A percentile compares a stretch with the other conserved stretches of the same genome.
Conservation (phyloP, 768 basidiomycete genomes). For the Russula compacta region DNA sequence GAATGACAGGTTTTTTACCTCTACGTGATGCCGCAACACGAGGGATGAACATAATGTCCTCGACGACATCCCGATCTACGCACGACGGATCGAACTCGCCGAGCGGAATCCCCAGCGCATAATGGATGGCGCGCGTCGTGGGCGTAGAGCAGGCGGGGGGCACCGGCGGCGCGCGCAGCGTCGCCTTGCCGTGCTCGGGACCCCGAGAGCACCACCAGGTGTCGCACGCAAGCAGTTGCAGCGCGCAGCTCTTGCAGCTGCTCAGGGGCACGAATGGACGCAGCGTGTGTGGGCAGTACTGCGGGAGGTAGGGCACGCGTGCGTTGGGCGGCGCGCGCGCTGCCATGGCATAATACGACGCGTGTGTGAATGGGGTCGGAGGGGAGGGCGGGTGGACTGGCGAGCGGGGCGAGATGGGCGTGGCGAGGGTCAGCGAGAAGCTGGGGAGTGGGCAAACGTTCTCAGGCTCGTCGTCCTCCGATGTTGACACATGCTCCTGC, state of each 20-base stretch:
- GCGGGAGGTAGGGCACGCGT: conserved; percentile 3
- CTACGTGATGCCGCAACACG: neutral
- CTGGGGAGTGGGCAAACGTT: neutral
- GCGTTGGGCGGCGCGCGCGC: neutral
- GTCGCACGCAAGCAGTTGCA: conserved; percentile 3
- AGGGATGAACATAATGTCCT: neutral
- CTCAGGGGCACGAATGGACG: neutral
- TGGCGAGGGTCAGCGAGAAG: neutral
- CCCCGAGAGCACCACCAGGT: neutral
- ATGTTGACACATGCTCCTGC: neutral
- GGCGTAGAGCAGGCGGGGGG: neutral
- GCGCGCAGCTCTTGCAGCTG: neutral
- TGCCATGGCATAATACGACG: neutral
- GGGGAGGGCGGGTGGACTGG: neutral
- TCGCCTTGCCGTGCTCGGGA: no score
- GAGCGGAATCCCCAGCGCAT: conserved; percentile 1
- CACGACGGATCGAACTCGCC: neutral
- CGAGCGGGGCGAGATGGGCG: neutral
- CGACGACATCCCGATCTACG: conserved; percentile 1
- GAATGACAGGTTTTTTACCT: neutral
- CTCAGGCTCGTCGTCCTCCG: neutral
- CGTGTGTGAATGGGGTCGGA: neutral
- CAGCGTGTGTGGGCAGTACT: neutral
- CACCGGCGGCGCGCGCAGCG: neutral
- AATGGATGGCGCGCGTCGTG: neutral